A percentile compares a stretch with the other conserved stretches of the same genome.
Evolutionary conservation across 108 stramenopile genomes (phyloP).

Genomic region (Cyclotella distinguenda): DNA sequence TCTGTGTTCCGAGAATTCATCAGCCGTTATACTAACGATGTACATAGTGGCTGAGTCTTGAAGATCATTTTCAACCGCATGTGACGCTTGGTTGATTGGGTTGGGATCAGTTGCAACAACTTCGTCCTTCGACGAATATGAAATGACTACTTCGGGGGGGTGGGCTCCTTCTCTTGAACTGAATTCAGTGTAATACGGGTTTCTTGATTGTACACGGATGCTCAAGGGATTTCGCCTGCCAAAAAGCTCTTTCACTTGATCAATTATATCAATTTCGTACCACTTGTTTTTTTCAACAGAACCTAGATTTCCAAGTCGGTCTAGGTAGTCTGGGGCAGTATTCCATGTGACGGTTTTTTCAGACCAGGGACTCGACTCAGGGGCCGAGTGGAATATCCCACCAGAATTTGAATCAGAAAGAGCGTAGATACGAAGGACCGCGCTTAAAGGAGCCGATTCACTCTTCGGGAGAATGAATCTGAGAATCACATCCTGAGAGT

Average conservation of each 20-base stretch:
- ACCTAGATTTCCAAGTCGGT: slow-evolving; percentile 23
- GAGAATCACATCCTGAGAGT: slow-evolving; percentile 27
- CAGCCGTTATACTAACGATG: slow-evolving; percentile 7
- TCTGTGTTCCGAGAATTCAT: not conserved
- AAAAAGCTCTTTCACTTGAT: slow-evolving; percentile 17
- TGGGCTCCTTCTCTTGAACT: slow-evolving; percentile 35
- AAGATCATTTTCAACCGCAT: not conserved
- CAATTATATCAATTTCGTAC: slow-evolving; percentile 38
- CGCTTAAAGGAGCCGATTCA: slow-evolving; percentile 9
- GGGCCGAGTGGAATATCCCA: slow-evolving; percentile 29
- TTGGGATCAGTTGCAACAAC: not conserved
- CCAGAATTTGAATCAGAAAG: slow-evolving; percentile 23
- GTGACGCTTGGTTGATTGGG: not conserved
- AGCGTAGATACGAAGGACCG: slow-evolving; percentile 25
- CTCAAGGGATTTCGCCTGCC: slow-evolving; percentile 20
- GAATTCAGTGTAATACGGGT: slow-evolving; percentile 18
- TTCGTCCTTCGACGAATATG: not conserved
- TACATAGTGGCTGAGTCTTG: slow-evolving; percentile 6
- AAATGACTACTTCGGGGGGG: slow-evolving; percentile 29
- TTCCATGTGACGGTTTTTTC: slow-evolving; percentile 46
- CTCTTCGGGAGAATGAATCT: slow-evolving; percentile 26
- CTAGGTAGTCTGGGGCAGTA: slow-evolving; percentile 23
- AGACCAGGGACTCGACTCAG: slow-evolving; percentile 24
- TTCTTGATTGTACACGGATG: slow-evolving; percentile 13
- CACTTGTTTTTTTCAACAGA: slow-evolving; percentile 23